Evolutionary conservation across 306 rosid genomes (phyloP).

Genomic region (Inga leiocalycina): DNA sequence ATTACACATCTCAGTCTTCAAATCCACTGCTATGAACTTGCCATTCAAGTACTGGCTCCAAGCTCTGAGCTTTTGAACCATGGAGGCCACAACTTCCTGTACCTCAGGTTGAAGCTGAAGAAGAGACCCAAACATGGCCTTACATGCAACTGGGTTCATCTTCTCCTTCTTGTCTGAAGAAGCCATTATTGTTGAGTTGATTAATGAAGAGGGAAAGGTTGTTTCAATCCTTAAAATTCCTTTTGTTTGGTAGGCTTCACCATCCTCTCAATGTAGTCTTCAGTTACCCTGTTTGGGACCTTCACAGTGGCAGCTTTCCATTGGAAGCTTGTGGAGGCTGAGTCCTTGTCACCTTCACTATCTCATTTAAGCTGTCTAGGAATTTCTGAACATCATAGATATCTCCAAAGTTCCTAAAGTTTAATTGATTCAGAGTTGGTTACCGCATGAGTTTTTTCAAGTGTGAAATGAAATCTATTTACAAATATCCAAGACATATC

Average conservation of each 20-base stretch:
- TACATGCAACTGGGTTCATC: conserved; percentile 38
- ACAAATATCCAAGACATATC: background rate
- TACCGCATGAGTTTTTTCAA: no score
- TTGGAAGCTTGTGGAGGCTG: conserved; percentile 24
- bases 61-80: conserved; percentile 31
- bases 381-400: conserved; percentile 41
- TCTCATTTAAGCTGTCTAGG: conserved; percentile 26
- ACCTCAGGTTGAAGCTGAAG: conserved; percentile 33
- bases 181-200: conserved; percentile 17
- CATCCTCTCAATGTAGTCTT: conserved; percentile 32
- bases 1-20: conserved; percentile 35
- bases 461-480: background rate
- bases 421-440: background rate
- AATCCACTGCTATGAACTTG: conserved; percentile 40
- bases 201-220: conserved; percentile 35
- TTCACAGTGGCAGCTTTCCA: conserved; percentile 24
- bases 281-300: conserved; percentile 42
- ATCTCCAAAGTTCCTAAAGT: conserved; percentile 41
- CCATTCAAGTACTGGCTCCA: conserved; percentile 33
- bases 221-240: conserved; percentile 44
- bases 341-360: conserved; percentile 41
- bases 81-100: conserved; percentile 26
- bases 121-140: conserved; percentile 47
- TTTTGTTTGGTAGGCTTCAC: conserved; percentile 40
- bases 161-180: conserved; percentile 10